These are phyloP conservation scores for Fusarium sp. DNA, from an alignment of 2,329 filamentous ascomycete genomes.

Conservation along the genomic window DNA sequence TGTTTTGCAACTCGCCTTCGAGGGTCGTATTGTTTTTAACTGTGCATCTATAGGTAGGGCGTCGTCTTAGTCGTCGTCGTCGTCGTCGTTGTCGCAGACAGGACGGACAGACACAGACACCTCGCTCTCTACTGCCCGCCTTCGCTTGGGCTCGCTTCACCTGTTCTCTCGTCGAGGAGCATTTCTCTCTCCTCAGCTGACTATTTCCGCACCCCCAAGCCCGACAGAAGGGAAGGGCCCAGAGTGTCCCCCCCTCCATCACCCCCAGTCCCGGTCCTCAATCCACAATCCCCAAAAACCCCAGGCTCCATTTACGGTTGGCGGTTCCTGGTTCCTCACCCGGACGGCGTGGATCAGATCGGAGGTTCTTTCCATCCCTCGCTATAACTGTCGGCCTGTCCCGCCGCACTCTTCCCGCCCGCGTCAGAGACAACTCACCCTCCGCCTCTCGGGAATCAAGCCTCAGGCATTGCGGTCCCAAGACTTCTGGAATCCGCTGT, in stretches of 20 bases:
- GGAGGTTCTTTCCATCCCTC: slow-evolving; percentile 37
- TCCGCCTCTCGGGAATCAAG: slow-evolving; percentile 30
- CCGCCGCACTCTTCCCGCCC: slow-evolving; percentile 38
- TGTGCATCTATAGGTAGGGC: neutral
- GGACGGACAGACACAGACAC: neutral
- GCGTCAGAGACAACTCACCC: slow-evolving; percentile 37
- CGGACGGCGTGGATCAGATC: slow-evolving; percentile 37
- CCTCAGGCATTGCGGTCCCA: slow-evolving; percentile 37
- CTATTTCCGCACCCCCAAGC: slow-evolving; percentile 36
- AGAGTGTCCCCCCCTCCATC: slow-evolving; percentile 29
- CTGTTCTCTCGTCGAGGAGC: slow-evolving; percentile 13
- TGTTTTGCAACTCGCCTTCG: neutral
- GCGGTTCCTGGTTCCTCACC: slow-evolving; percentile 40
- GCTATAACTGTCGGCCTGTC: slow-evolving; percentile 42
- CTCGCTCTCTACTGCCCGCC: neutral
- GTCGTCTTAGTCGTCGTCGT: neutral
- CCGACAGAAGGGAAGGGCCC: slow-evolving; percentile 20
- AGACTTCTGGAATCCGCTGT: slow-evolving; percentile 40
- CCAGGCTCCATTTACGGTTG: slow-evolving; percentile 39
- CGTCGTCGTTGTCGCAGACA: neutral
- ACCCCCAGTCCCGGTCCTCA: slow-evolving; percentile 39
- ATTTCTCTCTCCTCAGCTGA: slow-evolving; percentile 34
- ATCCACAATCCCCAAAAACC: slow-evolving; percentile 38
- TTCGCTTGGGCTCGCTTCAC: slow-evolving; percentile 10
- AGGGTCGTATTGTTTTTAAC: neutral